These are phyloP conservation scores for Paraconiothyrium sp. DNA, from an alignment of 2,329 filamentous ascomycete species.

Conservation along the genomic window DNA sequence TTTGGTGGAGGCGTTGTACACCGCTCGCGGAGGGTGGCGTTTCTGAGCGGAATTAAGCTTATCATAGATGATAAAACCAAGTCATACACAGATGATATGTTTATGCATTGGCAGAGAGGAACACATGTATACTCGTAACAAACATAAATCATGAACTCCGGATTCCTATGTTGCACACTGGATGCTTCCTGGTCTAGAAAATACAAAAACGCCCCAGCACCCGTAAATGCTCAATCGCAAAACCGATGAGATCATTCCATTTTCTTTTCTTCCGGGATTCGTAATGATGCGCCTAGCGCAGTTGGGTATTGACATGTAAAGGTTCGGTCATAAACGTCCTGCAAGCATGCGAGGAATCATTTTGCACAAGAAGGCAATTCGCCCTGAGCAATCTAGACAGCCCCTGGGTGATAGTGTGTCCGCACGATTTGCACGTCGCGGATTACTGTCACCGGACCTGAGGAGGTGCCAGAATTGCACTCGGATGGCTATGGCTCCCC, in stretches of 20 bases:
- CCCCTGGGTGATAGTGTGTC: not conserved
- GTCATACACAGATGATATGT: not conserved
- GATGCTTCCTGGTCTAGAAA: constrained; percentile 9
- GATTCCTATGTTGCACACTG: constrained; percentile 7
- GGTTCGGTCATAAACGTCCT: not conserved
- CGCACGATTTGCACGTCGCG: not conserved
- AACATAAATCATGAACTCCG: not conserved
- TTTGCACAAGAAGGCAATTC: not conserved
- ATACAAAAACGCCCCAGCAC: constrained; percentile 9
- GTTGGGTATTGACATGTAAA: constrained; percentile 7
- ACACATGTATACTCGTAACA: not conserved
- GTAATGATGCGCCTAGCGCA: not conserved
- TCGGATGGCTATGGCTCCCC: not conserved
- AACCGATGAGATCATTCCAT: not conserved
- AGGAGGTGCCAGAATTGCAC: not conserved
- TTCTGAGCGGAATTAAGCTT: not conserved
- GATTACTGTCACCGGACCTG: not conserved
- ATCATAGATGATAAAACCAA: not conserved
- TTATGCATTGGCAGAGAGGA: not conserved
- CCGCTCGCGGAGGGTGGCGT: constrained; percentile 5
- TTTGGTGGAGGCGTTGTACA: not conserved
- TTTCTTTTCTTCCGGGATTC: not conserved
- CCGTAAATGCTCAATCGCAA: constrained; percentile 12
- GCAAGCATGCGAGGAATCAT: constrained; percentile 4
- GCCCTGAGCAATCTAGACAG: not conserved